phyloP scores from a whole-genome alignment of 805 yeast genomes.

The Cyberlindnera japonica region DNA sequence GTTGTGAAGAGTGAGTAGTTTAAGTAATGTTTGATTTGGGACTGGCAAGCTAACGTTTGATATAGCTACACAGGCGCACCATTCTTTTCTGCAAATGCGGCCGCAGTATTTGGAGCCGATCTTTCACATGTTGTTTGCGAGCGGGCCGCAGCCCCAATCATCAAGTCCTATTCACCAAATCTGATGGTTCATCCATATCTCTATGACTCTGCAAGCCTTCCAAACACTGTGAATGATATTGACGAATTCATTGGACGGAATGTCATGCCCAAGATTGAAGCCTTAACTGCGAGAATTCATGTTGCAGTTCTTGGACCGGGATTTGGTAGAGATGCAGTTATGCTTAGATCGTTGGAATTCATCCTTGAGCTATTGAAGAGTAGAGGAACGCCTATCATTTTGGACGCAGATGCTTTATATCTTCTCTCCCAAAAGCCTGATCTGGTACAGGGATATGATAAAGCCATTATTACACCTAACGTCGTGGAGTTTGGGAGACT shows the following conservation, averaged over 20 bases:
- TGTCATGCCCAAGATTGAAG: slow-evolving; percentile 52
- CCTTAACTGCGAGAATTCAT: slow-evolving; percentile 64
- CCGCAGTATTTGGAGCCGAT: slow-evolving; percentile 84
- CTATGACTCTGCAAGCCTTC: slow-evolving; percentile 36
- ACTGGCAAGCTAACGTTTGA: slow-evolving; percentile 8
- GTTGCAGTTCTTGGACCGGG: slow-evolving; percentile 92
- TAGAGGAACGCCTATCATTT: slow-evolving; percentile 62
- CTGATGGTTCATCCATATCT: slow-evolving; percentile 95
- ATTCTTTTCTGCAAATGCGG: slow-evolving; percentile 80
- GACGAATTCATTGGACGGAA: slow-evolving; percentile 35
- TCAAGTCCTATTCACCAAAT: slow-evolving; percentile 87
- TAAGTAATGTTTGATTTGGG: neutral
- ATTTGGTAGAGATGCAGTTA: slow-evolving; percentile 72
- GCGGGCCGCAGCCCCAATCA: slow-evolving; percentile 67
- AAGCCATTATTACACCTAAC: slow-evolving; percentile 84
- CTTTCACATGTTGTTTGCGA: slow-evolving; percentile 90
- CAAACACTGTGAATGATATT: slow-evolving; percentile 7
- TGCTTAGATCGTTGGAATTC: slow-evolving; percentile 57
- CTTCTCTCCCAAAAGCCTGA: slow-evolving; percentile 57
- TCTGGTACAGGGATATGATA: slow-evolving; percentile 48
- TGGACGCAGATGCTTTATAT: slow-evolving; percentile 89
- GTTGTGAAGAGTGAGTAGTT: slow-evolving; percentile 69
- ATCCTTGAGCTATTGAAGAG: slow-evolving; percentile 53
- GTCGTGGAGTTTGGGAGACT: slow-evolving; percentile 77
- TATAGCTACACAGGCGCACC: slow-evolving; percentile 90